Conservation (phyloP, 2,329 filamentous ascomycete genomes). For the Alternaria sp. region DNA sequence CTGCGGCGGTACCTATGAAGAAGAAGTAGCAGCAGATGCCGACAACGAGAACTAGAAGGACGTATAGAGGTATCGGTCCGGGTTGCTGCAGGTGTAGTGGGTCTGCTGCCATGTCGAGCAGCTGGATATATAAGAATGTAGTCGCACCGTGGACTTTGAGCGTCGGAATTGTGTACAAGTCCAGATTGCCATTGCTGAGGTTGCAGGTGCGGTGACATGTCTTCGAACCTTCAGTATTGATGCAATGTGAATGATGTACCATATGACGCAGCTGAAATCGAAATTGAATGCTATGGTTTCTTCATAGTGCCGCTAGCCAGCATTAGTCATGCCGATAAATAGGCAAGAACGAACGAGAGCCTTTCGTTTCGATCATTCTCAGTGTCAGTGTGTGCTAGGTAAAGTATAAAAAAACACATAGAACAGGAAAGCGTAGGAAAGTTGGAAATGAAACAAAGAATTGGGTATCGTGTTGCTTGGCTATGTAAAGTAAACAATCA, state of each 20-base stretch:
- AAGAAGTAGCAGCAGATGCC: constrained; percentile 26
- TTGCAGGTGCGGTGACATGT: not conserved
- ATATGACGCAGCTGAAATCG: not conserved
- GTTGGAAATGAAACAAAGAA: not conserved
- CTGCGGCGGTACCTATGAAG: constrained; percentile 25
- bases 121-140: not conserved
- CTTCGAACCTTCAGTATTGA: not conserved
- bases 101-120: not conserved
- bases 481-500: not conserved
- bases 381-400: not conserved
- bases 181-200: not conserved
- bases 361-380: not conserved
- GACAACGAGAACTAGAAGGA: constrained; percentile 22
- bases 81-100: not conserved
- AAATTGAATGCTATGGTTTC: not conserved
- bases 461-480: not conserved
- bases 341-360: not conserved
- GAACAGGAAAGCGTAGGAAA: not conserved
- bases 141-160: not conserved
- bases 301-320: not conserved
- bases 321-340: not conserved
- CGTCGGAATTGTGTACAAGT: not conserved
- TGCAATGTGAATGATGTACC: not conserved
- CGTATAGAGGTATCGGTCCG: constrained; percentile 12
- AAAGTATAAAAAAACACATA: not conserved